These are phyloP conservation scores for Rhazya stricta DNA, from an alignment of 257 asterid genomes.

Conservation along the genomic window DNA sequence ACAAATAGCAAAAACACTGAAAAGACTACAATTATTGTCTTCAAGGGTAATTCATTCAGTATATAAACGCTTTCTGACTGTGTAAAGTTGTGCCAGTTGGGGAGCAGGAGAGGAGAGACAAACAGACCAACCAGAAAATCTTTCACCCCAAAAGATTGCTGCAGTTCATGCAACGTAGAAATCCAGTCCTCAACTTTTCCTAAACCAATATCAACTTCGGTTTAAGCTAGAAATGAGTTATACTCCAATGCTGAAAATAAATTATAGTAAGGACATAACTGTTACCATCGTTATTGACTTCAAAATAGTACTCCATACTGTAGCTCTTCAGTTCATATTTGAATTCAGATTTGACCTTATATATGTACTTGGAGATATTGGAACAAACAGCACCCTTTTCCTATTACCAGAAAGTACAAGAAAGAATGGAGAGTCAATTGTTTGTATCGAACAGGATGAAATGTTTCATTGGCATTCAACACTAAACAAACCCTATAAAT, in stretches of 20 bases:
- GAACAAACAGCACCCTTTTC: slow-evolving; percentile 57
- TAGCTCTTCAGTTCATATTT: slow-evolving; percentile 70
- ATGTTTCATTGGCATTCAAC: neutral
- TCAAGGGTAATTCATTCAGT: slow-evolving; percentile 13
- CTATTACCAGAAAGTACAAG: slow-evolving; percentile 35
- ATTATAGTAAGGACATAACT: slow-evolving; percentile 11
- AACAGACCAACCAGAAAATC: slow-evolving; percentile 70
- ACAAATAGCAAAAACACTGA: slow-evolving; percentile 9
- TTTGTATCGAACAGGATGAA: neutral
- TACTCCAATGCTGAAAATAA: slow-evolving; percentile 9
- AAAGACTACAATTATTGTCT: slow-evolving; percentile 2
- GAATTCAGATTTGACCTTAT: slow-evolving; percentile 71
- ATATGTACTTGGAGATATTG: slow-evolving; percentile 48
- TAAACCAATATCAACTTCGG: slow-evolving; percentile 25
- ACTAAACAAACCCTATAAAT: neutral
- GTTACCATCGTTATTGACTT: slow-evolving; percentile 46
- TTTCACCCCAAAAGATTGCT: slow-evolving; percentile 82
- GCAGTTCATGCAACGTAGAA: slow-evolving; percentile 66
- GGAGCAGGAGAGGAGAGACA: slow-evolving; percentile 20
- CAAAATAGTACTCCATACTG: slow-evolving; percentile 76
- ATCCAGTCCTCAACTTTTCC: slow-evolving; percentile 69
- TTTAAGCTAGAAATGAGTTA: slow-evolving; percentile 15
- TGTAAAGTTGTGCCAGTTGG: neutral
- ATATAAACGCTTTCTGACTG: neutral
- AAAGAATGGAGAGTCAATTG: slow-evolving; percentile 9